Percentiles rank a stretch among this genome's conserved stretches.
These are phyloP conservation scores for Penicillium polonicum DNA, from an alignment of 2,329 filamentous ascomycete species.

Conservation along the genomic window DNA sequence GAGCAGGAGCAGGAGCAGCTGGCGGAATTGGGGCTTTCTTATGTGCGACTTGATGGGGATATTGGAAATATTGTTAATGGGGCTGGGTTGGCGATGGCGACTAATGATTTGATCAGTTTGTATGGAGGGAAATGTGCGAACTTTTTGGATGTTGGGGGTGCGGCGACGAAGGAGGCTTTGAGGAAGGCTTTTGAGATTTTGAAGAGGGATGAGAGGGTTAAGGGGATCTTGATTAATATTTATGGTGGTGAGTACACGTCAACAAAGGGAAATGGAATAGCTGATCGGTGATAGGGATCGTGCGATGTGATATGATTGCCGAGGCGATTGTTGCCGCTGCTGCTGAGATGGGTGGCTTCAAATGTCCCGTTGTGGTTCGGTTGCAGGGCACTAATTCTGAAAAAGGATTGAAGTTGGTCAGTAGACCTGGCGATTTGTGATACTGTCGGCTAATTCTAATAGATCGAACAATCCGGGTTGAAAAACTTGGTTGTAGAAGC, in stretches of 20 bases:
- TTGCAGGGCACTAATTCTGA: constrained; percentile 51
- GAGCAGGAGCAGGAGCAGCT: constrained; percentile 35
- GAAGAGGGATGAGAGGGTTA: constrained; percentile 22
- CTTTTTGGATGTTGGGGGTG: constrained; percentile 35
- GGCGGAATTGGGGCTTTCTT: constrained; percentile 33
- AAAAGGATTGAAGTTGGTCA: constrained; percentile 43
- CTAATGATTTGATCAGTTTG: constrained; percentile 31
- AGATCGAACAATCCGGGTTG: constrained; percentile 40
- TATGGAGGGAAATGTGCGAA: constrained; percentile 34
- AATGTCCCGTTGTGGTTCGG: constrained; percentile 48
- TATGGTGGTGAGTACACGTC: constrained; percentile 34
- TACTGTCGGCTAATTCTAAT: background rate
- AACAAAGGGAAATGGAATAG: too few relatives aligned
- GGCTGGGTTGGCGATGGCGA: constrained; percentile 39
- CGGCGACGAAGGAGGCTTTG: constrained; percentile 31
- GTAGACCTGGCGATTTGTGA: constrained; percentile 13
- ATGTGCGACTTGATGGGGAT: constrained; percentile 33
- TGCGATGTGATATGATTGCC: constrained; percentile 53
- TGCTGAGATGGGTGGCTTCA: constrained; percentile 37
- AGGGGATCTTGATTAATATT: constrained; percentile 57
- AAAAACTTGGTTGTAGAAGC: constrained; percentile 41
- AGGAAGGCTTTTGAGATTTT: constrained; percentile 32
- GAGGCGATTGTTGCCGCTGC: constrained; percentile 50
- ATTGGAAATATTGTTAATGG: constrained; percentile 38
- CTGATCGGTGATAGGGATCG: constrained; percentile 42